phyloP scores from a whole-genome alignment of 2,329 filamentous ascomycete species.

The Cyphellophora attinorum region DNA sequence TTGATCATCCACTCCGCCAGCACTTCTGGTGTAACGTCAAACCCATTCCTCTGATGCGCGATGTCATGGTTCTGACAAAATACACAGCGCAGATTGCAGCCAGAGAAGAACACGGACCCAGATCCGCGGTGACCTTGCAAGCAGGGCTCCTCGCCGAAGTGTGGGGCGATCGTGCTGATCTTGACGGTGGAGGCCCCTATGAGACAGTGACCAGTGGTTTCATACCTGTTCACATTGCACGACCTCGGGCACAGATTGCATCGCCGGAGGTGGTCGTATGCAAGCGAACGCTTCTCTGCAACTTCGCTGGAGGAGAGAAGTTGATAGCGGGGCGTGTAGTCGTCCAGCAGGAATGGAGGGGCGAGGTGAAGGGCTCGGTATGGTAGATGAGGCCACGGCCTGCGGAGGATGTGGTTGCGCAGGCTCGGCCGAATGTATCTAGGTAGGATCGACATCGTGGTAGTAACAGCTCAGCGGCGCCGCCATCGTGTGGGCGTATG shows the following conservation, averaged over 20 bases:
- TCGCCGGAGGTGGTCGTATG: constrained; percentile 65
- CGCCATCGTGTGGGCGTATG: too few relatives aligned
- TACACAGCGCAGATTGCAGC: constrained; percentile 65
- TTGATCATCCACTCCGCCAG: constrained; percentile 77
- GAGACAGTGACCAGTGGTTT: constrained; percentile 67
- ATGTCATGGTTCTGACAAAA: constrained; percentile 78
- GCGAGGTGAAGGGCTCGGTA: constrained; percentile 40
- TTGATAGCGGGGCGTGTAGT: constrained; percentile 66
- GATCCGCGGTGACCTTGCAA: constrained; percentile 74
- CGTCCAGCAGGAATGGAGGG: constrained; percentile 60
- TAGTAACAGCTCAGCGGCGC: too few relatives aligned
- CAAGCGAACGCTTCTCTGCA: constrained; percentile 61
- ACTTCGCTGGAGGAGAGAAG: constrained; percentile 58
- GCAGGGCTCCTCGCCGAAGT: constrained; percentile 78
- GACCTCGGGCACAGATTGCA: constrained; percentile 73
- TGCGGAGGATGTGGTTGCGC: too few relatives aligned
- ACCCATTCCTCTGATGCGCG: constrained; percentile 69
- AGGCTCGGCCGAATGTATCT: too few relatives aligned
- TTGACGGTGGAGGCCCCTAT: constrained; percentile 65
- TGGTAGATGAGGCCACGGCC: too few relatives aligned
- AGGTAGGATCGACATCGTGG: too few relatives aligned
- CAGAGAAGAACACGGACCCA: constrained; percentile 72
- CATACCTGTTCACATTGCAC: constrained; percentile 72
- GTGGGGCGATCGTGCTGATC: constrained; percentile 75
- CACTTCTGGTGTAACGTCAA: constrained; percentile 68